phyloP scores from a whole-genome alignment of 768 basidiomycete species.

The Gyrodon lividus region DNA sequence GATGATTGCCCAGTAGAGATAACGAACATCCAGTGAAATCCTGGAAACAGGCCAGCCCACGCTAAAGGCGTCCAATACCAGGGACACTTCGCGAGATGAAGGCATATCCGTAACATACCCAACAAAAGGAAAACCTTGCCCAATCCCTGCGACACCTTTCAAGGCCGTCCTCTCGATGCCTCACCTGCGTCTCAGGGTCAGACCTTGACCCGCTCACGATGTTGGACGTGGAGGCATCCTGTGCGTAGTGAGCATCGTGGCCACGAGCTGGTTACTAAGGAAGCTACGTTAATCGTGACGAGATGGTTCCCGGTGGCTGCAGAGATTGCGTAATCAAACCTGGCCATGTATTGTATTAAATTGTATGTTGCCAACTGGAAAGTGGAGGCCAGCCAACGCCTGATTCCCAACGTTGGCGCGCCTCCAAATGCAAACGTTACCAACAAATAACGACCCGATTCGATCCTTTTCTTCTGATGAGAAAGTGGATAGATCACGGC shows the following conservation, averaged over 20 bases:
- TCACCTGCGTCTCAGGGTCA: slow-evolving; percentile 39
- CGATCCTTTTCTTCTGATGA: too few relatives aligned
- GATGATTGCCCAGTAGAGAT: background rate
- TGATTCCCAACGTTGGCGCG: too few relatives aligned
- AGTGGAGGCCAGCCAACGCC: too few relatives aligned
- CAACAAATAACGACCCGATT: too few relatives aligned
- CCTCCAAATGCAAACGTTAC: too few relatives aligned
- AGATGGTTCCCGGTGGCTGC: too few relatives aligned
- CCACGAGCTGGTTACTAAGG: slow-evolving; percentile 45
- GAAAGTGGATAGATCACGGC: too few relatives aligned
- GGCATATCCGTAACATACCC: background rate
- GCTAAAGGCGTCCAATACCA: slow-evolving; percentile 12
- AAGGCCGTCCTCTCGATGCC: slow-evolving; percentile 35
- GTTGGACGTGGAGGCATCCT: slow-evolving; percentile 33
- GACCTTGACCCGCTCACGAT: slow-evolving; percentile 82
- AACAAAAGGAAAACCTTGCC: slow-evolving; percentile 28
- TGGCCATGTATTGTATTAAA: too few relatives aligned
- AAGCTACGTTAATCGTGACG: too few relatives aligned
- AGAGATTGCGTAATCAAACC: too few relatives aligned
- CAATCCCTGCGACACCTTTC: slow-evolving; percentile 59
- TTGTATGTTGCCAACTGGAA: too few relatives aligned
- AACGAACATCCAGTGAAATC: background rate
- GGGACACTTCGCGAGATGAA: slow-evolving; percentile 19
- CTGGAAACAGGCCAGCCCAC: background rate
- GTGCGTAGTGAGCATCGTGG: slow-evolving; percentile 68